These are phyloP conservation scores for Sindora glabra DNA, from an alignment of 306 rosid genomes.

Conservation along the genomic window DNA sequence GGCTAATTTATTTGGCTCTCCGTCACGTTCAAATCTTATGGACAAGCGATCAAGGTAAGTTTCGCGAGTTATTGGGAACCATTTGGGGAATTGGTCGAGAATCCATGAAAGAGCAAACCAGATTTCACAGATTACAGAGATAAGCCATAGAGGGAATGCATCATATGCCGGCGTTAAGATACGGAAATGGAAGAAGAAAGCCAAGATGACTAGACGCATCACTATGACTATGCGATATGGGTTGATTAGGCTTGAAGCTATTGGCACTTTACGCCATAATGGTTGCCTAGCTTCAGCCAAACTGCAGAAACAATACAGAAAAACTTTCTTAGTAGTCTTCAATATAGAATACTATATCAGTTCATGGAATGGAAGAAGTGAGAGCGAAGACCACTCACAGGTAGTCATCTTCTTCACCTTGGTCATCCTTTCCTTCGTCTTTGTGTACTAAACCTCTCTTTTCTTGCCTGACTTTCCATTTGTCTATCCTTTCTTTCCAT, in stretches of 20 bases:
- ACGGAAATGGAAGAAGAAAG: conserved; percentile 75
- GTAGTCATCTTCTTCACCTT: conserved; percentile 47
- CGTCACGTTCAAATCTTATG: conserved; percentile 57
- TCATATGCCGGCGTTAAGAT: conserved; percentile 70
- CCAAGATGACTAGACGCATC: conserved; percentile 54
- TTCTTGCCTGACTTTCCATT: conserved; percentile 58
- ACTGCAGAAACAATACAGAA: conserved; percentile 20
- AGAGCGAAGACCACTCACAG: conserved; percentile 37
- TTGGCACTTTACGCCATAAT: conserved; percentile 71
- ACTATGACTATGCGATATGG: conserved; percentile 93
- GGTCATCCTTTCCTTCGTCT: conserved; percentile 37
- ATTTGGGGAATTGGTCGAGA: conserved; percentile 84
- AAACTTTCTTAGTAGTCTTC: not conserved
- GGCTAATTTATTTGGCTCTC: conserved; percentile 14
- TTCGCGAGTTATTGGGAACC: conserved; percentile 77
- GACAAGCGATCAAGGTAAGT: conserved; percentile 83
- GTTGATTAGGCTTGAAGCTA: conserved; percentile 69
- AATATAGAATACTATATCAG: too few relatives aligned
- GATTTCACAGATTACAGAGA: conserved; percentile 77
- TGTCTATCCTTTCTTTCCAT: conserved; percentile 56
- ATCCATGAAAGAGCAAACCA: conserved; percentile 93
- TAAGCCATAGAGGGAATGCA: conserved; percentile 73
- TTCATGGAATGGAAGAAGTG: not conserved
- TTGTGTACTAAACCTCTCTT: conserved; percentile 54
- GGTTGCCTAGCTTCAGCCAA: conserved; percentile 83